Conservation (phyloP, 164 flowering plant species). For the Chimonanthus praecox region DNA sequence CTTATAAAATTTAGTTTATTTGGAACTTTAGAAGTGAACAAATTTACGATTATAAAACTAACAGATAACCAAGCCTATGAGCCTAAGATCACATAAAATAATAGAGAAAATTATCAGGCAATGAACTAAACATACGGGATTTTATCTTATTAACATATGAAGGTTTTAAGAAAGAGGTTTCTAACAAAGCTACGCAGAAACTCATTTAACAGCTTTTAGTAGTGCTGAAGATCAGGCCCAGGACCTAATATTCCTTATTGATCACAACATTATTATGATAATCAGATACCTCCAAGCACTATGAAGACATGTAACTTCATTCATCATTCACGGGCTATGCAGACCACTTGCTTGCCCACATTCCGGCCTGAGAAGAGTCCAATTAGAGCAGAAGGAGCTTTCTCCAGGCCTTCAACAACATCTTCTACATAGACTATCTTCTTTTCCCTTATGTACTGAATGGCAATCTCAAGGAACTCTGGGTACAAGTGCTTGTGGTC, state of each 20-base stretch:
- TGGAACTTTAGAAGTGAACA: too few relatives aligned
- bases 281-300: background rate
- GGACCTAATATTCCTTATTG: background rate
- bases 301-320: background rate
- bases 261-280: background rate
- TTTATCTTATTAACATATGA: too few relatives aligned
- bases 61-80: too few relatives aligned
- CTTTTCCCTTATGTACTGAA: constrained; percentile 10
- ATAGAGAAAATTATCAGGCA: too few relatives aligned
- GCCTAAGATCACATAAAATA: too few relatives aligned
- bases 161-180: too few relatives aligned
- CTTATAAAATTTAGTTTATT: too few relatives aligned
- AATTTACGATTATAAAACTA: too few relatives aligned
- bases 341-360: constrained; percentile 35
- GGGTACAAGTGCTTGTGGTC: constrained; percentile 30
- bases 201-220: background rate
- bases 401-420: constrained; percentile 23
- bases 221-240: background rate
- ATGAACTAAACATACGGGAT: too few relatives aligned
- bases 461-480: constrained; percentile 19
- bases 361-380: constrained; percentile 34
- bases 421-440: constrained; percentile 27
- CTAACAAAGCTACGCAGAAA: background rate
- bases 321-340: constrained; percentile 11
- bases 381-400: constrained; percentile 27